Conservation (phyloP, 768 basidiomycete genomes). For the Chalciporus pseudorubinellus region DNA sequence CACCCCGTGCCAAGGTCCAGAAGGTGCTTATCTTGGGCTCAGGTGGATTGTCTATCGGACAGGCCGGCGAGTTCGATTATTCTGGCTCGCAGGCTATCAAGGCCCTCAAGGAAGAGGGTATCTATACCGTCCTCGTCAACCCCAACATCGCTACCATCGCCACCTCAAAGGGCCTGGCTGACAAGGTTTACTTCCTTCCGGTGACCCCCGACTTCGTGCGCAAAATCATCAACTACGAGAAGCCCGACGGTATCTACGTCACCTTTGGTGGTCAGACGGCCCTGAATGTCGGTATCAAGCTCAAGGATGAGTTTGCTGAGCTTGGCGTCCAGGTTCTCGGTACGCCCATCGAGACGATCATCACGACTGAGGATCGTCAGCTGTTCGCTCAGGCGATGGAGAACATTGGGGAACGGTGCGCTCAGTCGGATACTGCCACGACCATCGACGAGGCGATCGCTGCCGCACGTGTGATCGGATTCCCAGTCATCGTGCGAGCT, state of each 20-base stretch:
- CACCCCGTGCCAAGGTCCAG: constrained; percentile 72
- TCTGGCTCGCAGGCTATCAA: constrained; percentile 99
- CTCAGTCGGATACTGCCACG: constrained; percentile 85
- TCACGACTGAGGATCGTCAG: constrained; percentile 95
- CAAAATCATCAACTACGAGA: constrained; percentile 98
- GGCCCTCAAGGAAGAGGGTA: constrained; percentile 97
- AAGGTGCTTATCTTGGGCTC: constrained; percentile 98
- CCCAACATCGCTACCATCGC: constrained; percentile 99
- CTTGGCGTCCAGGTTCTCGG: constrained; percentile 93
- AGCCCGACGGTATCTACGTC: constrained; percentile 97
- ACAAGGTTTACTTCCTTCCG: constrained; percentile 99
- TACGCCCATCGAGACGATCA: constrained; percentile 95
- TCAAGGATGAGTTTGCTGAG: constrained; percentile 92
- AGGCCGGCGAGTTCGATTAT: constrained; percentile 99
- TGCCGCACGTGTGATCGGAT: constrained; percentile 85
- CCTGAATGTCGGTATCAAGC: constrained; percentile 92
- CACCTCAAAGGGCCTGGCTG: constrained; percentile 94
- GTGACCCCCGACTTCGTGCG: constrained; percentile 97
- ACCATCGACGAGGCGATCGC: constrained; percentile 77
- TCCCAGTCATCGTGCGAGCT: constrained; percentile 94
- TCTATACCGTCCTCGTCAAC: constrained; percentile 98
- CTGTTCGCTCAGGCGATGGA: constrained; percentile 93
- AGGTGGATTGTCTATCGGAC: constrained; percentile 96
- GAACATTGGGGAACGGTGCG: constrained; percentile 93
- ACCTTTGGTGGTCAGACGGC: constrained; percentile 99